Evolutionary conservation across 306 rosid species (phyloP).

Genomic region (Hylodesmum podocarpum): DNA sequence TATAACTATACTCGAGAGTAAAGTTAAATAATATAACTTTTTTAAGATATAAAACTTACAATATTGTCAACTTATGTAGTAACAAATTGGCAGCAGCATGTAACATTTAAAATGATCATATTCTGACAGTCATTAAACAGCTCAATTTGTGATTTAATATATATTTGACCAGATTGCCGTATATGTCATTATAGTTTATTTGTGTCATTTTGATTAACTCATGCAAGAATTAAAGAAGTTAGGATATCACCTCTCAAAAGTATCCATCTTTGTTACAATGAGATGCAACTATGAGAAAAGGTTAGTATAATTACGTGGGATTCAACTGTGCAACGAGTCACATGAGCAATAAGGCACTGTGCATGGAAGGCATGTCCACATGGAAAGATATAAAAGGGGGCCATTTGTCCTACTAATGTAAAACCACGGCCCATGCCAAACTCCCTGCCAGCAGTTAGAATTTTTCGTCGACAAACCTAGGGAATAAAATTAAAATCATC

Average conservation of each 20-base stretch:
- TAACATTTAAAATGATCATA: no score
- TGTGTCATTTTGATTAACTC: neutral
- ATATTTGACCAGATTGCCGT: neutral
- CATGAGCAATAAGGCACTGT: constrained; percentile 85
- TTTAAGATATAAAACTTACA: constrained; percentile 9
- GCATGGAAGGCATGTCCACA: constrained; percentile 96
- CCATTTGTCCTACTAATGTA: constrained; percentile 82
- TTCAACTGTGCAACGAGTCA: constrained; percentile 80
- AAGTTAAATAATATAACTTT: neutral
- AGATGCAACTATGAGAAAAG: neutral
- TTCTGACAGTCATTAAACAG: neutral
- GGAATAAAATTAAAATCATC: constrained; percentile 34
- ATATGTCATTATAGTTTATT: neutral
- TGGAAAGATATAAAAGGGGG: constrained; percentile 95
- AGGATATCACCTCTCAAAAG: constrained; percentile 4
- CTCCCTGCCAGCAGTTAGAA: constrained; percentile 76
- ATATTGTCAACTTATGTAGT: neutral
- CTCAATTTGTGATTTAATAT: constrained; percentile 1
- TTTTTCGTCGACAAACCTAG: constrained; percentile 81
- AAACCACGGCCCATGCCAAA: constrained; percentile 65
- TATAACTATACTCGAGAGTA: neutral
- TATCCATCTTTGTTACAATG: neutral
- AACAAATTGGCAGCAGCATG: no score
- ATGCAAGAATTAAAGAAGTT: neutral
- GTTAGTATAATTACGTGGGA: constrained; percentile 56